Percentiles rank a stretch among this genome's conserved stretches.
phyloP scores from a whole-genome alignment of 2,329 filamentous ascomycete genomes.

The Harringtonia lauricola region DNA sequence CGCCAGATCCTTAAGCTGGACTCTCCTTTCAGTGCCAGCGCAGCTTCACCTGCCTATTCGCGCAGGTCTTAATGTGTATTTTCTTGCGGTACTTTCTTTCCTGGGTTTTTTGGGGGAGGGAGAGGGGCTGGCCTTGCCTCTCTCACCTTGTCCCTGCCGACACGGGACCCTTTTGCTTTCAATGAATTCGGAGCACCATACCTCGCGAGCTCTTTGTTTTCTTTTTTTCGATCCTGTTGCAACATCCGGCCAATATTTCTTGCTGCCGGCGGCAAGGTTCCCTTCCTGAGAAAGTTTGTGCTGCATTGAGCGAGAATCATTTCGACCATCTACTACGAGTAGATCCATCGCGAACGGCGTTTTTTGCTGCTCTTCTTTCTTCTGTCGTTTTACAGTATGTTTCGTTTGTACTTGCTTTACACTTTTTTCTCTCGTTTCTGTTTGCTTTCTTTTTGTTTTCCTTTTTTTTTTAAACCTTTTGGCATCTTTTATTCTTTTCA shows the following conservation, averaged over 20 bases:
- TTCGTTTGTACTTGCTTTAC: background rate
- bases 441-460: background rate
- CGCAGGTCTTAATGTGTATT: background rate
- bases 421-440: background rate
- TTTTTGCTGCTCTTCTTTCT: background rate
- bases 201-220: background rate
- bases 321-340: conserved; percentile 9
- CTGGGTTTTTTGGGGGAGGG: no score
- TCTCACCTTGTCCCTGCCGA: no score
- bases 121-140: no score
- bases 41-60: background rate
- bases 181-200: background rate
- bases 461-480: background rate
- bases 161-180: no score
- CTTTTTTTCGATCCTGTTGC: conserved; percentile 2
- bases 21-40: conserved; percentile 8
- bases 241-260: conserved; percentile 6
- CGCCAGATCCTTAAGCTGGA: conserved; percentile 38
- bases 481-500: no score
- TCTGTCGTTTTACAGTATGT: background rate
- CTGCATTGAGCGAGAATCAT: conserved; percentile 7
- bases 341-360: conserved; percentile 8
- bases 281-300: conserved; percentile 2
- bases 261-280: conserved; percentile 9
- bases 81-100: background rate